Evolutionary conservation across 1,139 yeast species (phyloP), one percentile per base, ranked within the genome.

Genomic region (Magnusiomyces sp.): DNA sequence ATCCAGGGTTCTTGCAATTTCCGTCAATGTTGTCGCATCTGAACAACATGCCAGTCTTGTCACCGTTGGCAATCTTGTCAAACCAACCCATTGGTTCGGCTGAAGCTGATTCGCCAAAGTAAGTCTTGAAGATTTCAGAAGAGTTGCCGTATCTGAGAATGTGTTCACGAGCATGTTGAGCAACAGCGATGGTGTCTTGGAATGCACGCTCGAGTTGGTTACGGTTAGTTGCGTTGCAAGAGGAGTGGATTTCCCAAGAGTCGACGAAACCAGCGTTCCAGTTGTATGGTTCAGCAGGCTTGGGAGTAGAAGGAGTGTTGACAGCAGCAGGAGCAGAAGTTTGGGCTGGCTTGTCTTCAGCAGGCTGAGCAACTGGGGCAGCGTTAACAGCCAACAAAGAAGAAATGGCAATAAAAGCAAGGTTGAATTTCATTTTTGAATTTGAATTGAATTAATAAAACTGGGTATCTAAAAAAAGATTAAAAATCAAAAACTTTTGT

Each of bases 1-100:
- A 13, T 9, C 31, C 4, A 6, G 39, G 16, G 37, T 61, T 60
- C 7, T 54, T 54, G 57, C 73, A 69, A 49, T 66, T 64, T 0
- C 64, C 66, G 52, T 69, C 72, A 19, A 59, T 55, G 50, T 69
- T 64, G 48, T 69, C 72, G 61, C 73, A 70, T 41, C 71, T 60
- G 55, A 67, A 63, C 23, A 68, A 43, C 23, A 61, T 54, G 13
- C 59, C 59, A 46, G 59, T 55, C 56, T 69, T 65, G 43, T 68
- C 66, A 38, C 65, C 67, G 42, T 60, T 58, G 14, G 64, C 60
- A 45, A 67, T 43, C 39, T 55, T 54, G 16, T 65, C 67, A 44
- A 52, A 63, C 58, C 63, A 60, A n/a, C 73, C 73, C 47, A 66
- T 54, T 10, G 69, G 71, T 49, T 62, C 68, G 40, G 65, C 61